phyloP scores from a whole-genome alignment of 2,329 filamentous ascomycete genomes.

The Aschersonia sp. region DNA sequence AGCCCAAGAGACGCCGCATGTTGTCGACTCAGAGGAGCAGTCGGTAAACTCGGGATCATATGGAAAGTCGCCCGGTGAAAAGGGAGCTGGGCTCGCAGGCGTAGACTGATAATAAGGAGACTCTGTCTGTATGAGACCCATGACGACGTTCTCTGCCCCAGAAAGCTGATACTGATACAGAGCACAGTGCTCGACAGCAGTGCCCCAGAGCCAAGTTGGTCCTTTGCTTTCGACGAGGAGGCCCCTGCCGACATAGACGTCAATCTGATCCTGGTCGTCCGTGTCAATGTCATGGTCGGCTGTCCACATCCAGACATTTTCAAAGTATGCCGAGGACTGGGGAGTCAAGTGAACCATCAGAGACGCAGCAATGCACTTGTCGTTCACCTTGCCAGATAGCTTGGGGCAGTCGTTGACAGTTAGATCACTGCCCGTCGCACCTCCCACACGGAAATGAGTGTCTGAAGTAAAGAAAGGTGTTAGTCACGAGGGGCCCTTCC shows the following conservation, averaged over 20 bases:
- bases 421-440: conserved; percentile 8
- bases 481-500: not conserved
- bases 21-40: not conserved
- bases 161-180: conserved; percentile 33
- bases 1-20: not conserved
- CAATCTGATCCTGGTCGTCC: not conserved
- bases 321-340: conserved; percentile 29
- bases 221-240: conserved; percentile 16
- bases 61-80: not conserved
- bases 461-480: conserved; percentile 9
- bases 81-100: conserved; percentile 9
- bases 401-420: conserved; percentile 9
- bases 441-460: conserved; percentile 32
- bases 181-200: conserved; percentile 29
- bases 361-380: conserved; percentile 45
- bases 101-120: conserved; percentile 24
- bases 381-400: conserved; percentile 13
- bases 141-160: conserved; percentile 32
- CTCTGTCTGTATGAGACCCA: conserved; percentile 53
- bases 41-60: conserved; percentile 1
- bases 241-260: conserved; percentile 10
- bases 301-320: conserved; percentile 50
- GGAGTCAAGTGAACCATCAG: conserved; percentile 31
- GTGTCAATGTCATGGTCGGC: conserved; percentile 44
- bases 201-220: conserved; percentile 13